phyloP scores from a whole-genome alignment of 2,329 filamentous ascomycete species.

The Aspergillus sp. region DNA sequence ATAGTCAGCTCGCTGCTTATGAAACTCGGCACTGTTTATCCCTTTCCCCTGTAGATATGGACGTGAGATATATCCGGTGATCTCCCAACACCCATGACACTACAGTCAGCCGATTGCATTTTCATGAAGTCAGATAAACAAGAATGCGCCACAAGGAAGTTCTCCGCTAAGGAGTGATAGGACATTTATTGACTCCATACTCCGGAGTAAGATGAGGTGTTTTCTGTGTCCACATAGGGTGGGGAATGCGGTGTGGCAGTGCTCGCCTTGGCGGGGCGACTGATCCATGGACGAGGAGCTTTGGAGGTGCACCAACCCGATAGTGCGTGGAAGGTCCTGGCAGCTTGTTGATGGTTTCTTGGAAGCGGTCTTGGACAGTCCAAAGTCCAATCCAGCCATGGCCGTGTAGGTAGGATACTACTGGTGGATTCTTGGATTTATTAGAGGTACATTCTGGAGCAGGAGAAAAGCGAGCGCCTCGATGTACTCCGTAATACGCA shows the following conservation, averaged over 20 bases:
- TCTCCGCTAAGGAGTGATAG: not conserved
- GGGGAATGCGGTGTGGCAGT: not conserved
- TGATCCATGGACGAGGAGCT: not conserved
- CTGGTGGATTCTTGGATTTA: no score
- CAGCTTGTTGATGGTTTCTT: not conserved
- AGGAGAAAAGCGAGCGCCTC: no score
- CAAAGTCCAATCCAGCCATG: no score
- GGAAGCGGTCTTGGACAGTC: not conserved
- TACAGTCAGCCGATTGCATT: no score
- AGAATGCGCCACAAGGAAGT: not conserved
- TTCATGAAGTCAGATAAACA: no score
- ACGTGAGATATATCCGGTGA: no score
- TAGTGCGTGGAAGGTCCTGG: not conserved
- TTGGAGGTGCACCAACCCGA: not conserved
- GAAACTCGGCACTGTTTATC: not conserved
- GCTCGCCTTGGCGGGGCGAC: not conserved
- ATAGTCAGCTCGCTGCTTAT: not conserved
- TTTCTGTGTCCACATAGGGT: not conserved
- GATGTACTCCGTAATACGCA: no score
- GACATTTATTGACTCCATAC: no score
- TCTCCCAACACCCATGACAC: no score
- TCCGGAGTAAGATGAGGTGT: not conserved
- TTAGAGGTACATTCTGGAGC: no score
- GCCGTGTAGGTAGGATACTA: no score
- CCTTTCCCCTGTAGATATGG: no score